These are phyloP conservation scores for Globisporangium barbulae DNA, from an alignment of 352 stramenopile genomes.

Conservation along the genomic window DNA sequence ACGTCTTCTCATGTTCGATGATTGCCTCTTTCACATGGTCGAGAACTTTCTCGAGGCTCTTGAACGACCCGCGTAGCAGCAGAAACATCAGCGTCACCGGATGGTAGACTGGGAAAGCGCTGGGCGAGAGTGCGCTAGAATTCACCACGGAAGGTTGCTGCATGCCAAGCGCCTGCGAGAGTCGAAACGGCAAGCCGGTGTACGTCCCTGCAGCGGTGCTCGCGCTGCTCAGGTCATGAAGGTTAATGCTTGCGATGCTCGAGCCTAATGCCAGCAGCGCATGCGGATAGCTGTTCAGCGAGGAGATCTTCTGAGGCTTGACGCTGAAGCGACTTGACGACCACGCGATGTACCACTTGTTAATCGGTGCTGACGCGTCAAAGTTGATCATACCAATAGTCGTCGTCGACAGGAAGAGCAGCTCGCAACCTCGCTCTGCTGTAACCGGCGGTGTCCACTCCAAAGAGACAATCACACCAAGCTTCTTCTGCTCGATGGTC, in stretches of 20 bases:
- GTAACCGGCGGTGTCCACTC: conserved; percentile 62
- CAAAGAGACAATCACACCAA: conserved; percentile 52
- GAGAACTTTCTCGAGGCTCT: conserved; percentile 50
- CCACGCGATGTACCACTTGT: conserved; percentile 61
- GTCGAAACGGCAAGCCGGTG: conserved; percentile 13
- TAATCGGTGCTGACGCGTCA: conserved; percentile 32
- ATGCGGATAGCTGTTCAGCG: conserved; percentile 51
- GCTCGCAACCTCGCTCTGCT: conserved; percentile 42
- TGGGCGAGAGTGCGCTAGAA: conserved; percentile 14
- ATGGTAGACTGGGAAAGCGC: conserved; percentile 37
- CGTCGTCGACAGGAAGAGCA: conserved; percentile 65
- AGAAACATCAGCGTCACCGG: conserved; percentile 71
- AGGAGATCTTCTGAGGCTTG: conserved; percentile 45
- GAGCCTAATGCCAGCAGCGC: conserved; percentile 41
- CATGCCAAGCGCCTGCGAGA: conserved; percentile 6
- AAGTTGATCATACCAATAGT: conserved; percentile 61
- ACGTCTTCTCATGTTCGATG: conserved; percentile 67
- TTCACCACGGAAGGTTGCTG: background rate
- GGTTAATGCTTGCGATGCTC: conserved; percentile 55
- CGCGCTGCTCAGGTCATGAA: conserved; percentile 40
- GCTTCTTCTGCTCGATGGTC: conserved; percentile 50
- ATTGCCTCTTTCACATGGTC: conserved; percentile 56
- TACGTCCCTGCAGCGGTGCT: conserved; percentile 6
- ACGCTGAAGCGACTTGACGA: conserved; percentile 57
- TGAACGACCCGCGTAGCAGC: conserved; percentile 61